These are phyloP conservation scores for Aschersonia sp. DNA, from an alignment of 2,329 filamentous ascomycete species.

Conservation along the genomic window DNA sequence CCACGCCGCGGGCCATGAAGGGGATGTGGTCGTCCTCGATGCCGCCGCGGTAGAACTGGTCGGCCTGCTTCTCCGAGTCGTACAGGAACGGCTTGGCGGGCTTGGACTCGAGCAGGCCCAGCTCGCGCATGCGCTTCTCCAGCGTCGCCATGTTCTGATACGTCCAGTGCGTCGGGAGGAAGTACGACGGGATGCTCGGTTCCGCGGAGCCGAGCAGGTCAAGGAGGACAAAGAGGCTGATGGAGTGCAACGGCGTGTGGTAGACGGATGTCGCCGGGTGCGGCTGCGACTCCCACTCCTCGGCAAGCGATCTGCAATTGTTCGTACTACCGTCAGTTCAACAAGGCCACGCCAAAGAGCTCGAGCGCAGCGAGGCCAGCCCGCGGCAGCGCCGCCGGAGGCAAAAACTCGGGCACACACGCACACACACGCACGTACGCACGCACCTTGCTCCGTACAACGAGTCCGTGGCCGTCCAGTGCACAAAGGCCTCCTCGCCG, in stretches of 20 bases:
- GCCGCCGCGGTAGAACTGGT: conserved; percentile 31
- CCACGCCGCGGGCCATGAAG: conserved; percentile 75
- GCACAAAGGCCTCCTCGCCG: conserved; percentile 80
- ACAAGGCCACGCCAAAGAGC: background rate
- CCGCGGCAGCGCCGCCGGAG: no score
- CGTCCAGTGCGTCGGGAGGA: conserved; percentile 83
- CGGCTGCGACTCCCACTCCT: conserved; percentile 58
- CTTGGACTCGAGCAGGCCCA: conserved; percentile 50
- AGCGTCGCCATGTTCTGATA: conserved; percentile 63
- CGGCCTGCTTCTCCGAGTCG: conserved; percentile 39
- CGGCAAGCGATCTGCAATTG: conserved; percentile 48
- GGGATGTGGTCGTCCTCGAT: conserved; percentile 85
- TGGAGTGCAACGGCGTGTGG: conserved; percentile 59
- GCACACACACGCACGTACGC: background rate
- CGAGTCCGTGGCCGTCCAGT: conserved; percentile 70
- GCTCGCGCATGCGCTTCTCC: conserved; percentile 57
- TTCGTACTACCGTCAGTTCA: background rate
- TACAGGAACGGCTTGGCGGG: conserved; percentile 43
- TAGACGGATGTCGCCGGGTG: conserved; percentile 64
- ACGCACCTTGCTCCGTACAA: conserved; percentile 71
- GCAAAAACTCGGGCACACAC: no score
- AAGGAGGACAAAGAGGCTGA: conserved; percentile 80
- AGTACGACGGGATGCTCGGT: conserved; percentile 71
- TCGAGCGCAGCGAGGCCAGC: no score
- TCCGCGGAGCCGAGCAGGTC: conserved; percentile 64